Evolutionary conservation across 768 basidiomycete species (phyloP).

Genomic region (Tulasnella sp.): DNA sequence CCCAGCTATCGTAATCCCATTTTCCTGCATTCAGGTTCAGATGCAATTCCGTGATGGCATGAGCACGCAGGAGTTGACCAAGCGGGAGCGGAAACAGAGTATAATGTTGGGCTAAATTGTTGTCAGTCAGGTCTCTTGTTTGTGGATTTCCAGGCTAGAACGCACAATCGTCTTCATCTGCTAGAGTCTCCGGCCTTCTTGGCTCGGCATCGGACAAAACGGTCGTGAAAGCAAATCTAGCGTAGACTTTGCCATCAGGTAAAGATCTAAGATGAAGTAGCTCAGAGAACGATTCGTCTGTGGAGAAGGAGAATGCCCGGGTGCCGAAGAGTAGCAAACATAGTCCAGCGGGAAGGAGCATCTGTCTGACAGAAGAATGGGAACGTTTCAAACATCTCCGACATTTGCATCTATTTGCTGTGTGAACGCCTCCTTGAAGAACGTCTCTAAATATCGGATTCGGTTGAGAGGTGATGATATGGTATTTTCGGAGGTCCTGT

Average conservation of each 20-base stretch:
- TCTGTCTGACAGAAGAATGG: too few relatives aligned
- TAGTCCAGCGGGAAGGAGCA: too few relatives aligned
- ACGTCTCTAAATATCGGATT: too few relatives aligned
- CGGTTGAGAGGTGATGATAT: too few relatives aligned
- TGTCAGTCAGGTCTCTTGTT: background rate
- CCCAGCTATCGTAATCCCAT: slow-evolving; percentile 83
- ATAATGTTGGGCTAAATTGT: slow-evolving; percentile 64
- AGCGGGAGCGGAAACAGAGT: slow-evolving; percentile 76
- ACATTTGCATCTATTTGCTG: too few relatives aligned
- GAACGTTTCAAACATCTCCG: too few relatives aligned
- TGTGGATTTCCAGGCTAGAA: slow-evolving; percentile 10
- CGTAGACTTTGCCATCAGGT: slow-evolving; percentile 69
- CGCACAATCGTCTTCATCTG: slow-evolving; percentile 40
- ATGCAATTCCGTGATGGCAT: slow-evolving; percentile 79
- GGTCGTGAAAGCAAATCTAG: slow-evolving; percentile 73
- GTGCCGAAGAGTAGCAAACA: too few relatives aligned
- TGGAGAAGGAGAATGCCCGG: too few relatives aligned
- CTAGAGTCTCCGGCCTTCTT: slow-evolving; percentile 43
- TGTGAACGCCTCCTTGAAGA: too few relatives aligned
- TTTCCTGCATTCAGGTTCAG: slow-evolving; percentile 84
- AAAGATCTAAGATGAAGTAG: slow-evolving; percentile 48
- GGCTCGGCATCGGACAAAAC: slow-evolving; percentile 43
- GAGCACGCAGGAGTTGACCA: slow-evolving; percentile 76
- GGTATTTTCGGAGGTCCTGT: too few relatives aligned
- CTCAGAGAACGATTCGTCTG: slow-evolving; percentile 37